Base-by-base conservation (phyloP, 2,329 filamentous ascomycete genomes). In the Waltergamsia citrina region DNA sequence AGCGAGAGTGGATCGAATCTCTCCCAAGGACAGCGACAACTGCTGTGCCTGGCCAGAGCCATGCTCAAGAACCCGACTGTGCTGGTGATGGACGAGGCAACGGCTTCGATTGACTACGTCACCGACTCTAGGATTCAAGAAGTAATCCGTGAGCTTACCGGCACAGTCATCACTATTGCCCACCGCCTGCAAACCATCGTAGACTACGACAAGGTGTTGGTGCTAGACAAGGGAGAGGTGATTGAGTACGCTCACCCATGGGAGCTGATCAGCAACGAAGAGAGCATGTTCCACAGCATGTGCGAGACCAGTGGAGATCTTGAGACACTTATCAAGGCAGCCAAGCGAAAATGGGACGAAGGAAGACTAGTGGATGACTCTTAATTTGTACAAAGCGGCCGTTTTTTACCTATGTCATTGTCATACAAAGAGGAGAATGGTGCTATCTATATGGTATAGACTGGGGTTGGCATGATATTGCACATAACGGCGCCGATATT, bases 31-130 rank as follows among this genome's bases (percentile, higher is more conserved):
- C 92, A 98, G 56, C 79, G 92, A 7, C 92, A 98, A 58, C 79
- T 98, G 8, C 68, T 98, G 36, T 98, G 92, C 53, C 76, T 98
- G 8, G 92, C 90, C 0, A 81, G 92, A 36, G 92, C 92, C 0
- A 76, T 98, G 45, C 80, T 98, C 42, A 95, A 94, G 60, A 75
- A 77, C 22, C 88, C 92, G 0, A 88, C 84, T 43, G 87, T 98
- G 2, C 68, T 98, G n/a, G 81, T 98, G 51, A 96, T 98, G 92
- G 92, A 98, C 57, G 92, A 98, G 65, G 92, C 92, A 1, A 98
- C 92, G 1, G 92, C 92, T 0, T 94, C 85, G 0, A 96, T 98
- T 50, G 92, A 98, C 61, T 96, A 96, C 59, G 82, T 80, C 5
- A 98, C 92, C 3, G 92, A 98, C 50, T 71, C 81, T 32, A 95